Conservation (phyloP, 1,284 basidiomycete species). For the Apiotrichum gamsii region DNA sequence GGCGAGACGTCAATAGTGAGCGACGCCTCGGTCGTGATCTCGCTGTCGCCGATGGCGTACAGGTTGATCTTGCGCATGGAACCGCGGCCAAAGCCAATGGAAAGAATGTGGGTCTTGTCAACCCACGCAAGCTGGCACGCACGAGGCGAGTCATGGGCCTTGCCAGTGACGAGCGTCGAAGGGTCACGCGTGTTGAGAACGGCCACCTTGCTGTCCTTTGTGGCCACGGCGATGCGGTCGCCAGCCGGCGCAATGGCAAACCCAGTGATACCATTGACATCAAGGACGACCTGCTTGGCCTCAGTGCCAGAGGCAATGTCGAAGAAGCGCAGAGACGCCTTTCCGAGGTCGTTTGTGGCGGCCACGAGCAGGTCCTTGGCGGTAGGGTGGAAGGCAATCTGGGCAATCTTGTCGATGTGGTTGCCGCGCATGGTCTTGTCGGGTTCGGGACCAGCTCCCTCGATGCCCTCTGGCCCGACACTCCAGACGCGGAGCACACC, state of each 20-base stretch:
- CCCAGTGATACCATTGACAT: slow-evolving; percentile 33
- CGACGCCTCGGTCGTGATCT: slow-evolving; percentile 28
- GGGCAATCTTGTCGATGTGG: slow-evolving; percentile 44
- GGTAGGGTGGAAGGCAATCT: slow-evolving; percentile 46
- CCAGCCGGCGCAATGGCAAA: slow-evolving; percentile 45
- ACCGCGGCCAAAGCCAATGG: slow-evolving; percentile 47
- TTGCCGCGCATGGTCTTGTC: slow-evolving; percentile 28
- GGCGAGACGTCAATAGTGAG: slow-evolving; percentile 49
- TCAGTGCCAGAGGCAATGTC: slow-evolving; percentile 26
- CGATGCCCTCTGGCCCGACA: slow-evolving; percentile 29
- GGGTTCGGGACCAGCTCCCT: slow-evolving; percentile 35
- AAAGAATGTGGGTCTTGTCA: slow-evolving; percentile 40
- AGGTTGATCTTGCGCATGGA: slow-evolving; percentile 49
- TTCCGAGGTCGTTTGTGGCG: slow-evolving; percentile 45
- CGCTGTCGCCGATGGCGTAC: slow-evolving; percentile 26
- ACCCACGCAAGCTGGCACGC: slow-evolving; percentile 49
- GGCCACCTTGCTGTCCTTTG: slow-evolving; percentile 46
- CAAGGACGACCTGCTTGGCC: slow-evolving; percentile 13
- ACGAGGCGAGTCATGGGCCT: slow-evolving; percentile 46
- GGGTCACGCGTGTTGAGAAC: slow-evolving; percentile 46
- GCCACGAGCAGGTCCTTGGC: slow-evolving; percentile 44
- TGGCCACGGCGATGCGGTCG: slow-evolving; percentile 43
- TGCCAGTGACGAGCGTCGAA: slow-evolving; percentile 15
- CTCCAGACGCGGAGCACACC: slow-evolving; percentile 44
- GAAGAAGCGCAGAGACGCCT: slow-evolving; percentile 41